Conservation (phyloP, 2,329 filamentous ascomycete genomes). For the Trichoderma arundinaceum region DNA sequence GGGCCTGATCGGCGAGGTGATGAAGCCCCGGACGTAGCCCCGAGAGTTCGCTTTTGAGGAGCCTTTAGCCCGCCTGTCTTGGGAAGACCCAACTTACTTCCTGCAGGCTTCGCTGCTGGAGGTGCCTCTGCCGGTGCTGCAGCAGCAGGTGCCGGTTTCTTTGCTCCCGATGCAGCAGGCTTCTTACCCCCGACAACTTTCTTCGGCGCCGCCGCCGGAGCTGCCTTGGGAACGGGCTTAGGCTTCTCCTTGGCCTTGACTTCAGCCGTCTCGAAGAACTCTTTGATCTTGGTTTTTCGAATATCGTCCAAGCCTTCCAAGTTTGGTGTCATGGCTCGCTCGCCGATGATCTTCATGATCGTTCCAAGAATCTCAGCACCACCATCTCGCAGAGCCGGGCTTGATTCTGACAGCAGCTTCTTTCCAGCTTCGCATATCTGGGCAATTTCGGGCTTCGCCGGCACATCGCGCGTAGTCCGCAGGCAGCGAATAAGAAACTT, state of each 20-base stretch:
- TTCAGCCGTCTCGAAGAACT: conserved; percentile 73
- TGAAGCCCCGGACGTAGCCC: conserved; percentile 54
- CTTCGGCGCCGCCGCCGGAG: conserved; percentile 56
- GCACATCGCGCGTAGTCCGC: conserved; percentile 80
- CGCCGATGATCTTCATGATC: conserved; percentile 98
- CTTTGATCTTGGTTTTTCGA: conserved; percentile 92
- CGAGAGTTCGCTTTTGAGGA: conserved; percentile 61
- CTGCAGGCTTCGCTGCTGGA: conserved; percentile 58
- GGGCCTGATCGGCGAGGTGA: conserved; percentile 60
- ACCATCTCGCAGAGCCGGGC: conserved; percentile 81
- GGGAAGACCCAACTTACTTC: conserved; percentile 61
- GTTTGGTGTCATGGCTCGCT: conserved; percentile 91
- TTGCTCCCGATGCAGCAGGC: conserved; percentile 46
- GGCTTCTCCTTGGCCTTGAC: conserved; percentile 69
- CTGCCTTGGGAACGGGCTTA: conserved; percentile 71
- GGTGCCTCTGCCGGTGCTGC: conserved; percentile 59
- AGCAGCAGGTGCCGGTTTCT: conserved; percentile 47
- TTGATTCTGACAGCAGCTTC: conserved; percentile 88
- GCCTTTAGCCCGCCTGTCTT: conserved; percentile 64
- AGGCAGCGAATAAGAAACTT: conserved; percentile 91
- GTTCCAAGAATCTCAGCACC: conserved; percentile 93
- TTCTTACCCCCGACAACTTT: conserved; percentile 53
- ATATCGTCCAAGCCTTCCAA: conserved; percentile 95
- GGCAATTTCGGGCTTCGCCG: conserved; percentile 81
- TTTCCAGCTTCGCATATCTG: conserved; percentile 86